Conservation (phyloP, 1,284 basidiomycete species). For the Sanghuangporus weigelae region DNA sequence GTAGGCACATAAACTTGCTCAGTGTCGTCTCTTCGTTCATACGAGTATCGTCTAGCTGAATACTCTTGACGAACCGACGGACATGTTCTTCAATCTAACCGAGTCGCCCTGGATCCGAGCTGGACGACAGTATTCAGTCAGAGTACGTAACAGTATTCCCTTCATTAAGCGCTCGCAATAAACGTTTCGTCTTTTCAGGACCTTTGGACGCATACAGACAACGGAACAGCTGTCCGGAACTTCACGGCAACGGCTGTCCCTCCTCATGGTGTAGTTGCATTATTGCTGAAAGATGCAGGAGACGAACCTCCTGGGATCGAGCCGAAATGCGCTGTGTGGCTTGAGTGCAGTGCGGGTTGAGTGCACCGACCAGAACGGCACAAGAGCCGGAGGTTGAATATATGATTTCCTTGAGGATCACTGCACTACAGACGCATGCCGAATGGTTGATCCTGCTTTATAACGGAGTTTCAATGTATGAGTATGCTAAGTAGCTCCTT, state of each 20-base stretch:
- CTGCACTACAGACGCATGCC: too few species aligned
- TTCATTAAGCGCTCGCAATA: not conserved
- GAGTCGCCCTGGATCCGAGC: conserved; percentile 69
- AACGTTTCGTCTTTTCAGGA: conserved; percentile 36
- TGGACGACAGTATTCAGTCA: conserved; percentile 54
- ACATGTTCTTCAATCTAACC: conserved; percentile 58
- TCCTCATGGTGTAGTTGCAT: conserved; percentile 63
- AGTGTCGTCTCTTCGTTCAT: not conserved
- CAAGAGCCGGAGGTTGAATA: conserved; percentile 10
- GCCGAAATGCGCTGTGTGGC: conserved; percentile 24
- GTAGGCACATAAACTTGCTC: conserved; percentile 27
- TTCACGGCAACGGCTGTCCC: conserved; percentile 56
- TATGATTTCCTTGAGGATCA: not conserved
- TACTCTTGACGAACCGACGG: conserved; percentile 45
- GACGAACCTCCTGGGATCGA: conserved; percentile 51
- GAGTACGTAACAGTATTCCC: conserved; percentile 36
- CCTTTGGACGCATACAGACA: conserved; percentile 63
- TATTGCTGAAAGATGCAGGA: conserved; percentile 59
- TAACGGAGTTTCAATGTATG: too few species aligned
- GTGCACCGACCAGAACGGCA: conserved; percentile 24
- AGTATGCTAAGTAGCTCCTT: too few species aligned
- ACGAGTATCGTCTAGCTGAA: conserved; percentile 35
- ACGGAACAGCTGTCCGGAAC: conserved; percentile 60
- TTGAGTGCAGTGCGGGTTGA: conserved; percentile 23
- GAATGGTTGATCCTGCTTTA: too few species aligned